Evolutionary conservation across 2,329 filamentous ascomycete genomes (phyloP).

Genomic region (Colletotrichum lini): DNA sequence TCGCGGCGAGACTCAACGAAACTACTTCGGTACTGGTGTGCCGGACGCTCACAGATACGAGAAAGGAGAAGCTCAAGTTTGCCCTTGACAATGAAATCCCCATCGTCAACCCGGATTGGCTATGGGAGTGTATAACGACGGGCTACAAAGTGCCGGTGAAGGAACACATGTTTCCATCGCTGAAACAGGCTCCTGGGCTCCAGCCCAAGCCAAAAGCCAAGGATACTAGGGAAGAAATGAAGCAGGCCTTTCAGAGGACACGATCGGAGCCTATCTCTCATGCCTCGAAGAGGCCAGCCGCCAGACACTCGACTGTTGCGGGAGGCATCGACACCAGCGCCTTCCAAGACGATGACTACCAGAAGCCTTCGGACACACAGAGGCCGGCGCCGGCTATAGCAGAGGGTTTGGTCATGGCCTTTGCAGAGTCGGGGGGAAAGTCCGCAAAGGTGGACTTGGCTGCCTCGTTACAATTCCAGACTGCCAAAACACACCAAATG

Average conservation of each 20-base stretch:
- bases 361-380: not conserved
- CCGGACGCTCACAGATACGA: slow-evolving; percentile 68
- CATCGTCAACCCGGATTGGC: slow-evolving; percentile 85
- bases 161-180: slow-evolving; percentile 63
- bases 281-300: slow-evolving; percentile 36
- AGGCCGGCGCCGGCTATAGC: slow-evolving; percentile 33
- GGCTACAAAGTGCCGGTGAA: slow-evolving; percentile 63
- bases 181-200: slow-evolving; percentile 47
- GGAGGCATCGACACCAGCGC: slow-evolving; percentile 55
- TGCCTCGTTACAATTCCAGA: slow-evolving; percentile 57
- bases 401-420: slow-evolving; percentile 1
- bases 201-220: slow-evolving; percentile 25
- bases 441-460: slow-evolving; percentile 45
- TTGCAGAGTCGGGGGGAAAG: slow-evolving; percentile 27
- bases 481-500: slow-evolving; percentile 56
- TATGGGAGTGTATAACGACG: slow-evolving; percentile 83
- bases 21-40: slow-evolving; percentile 85
- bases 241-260: slow-evolving; percentile 36
- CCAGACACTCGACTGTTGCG: slow-evolving; percentile 43
- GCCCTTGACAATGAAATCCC: slow-evolving; percentile 83
- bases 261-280: slow-evolving; percentile 31
- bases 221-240: slow-evolving; percentile 20
- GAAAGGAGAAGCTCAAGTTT: slow-evolving; percentile 83
- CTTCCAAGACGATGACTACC: slow-evolving; percentile 52
- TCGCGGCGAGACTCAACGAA: slow-evolving; percentile 82